These are phyloP conservation scores for Kodamaea laetipori DNA, from an alignment of 805 yeast genomes.

Conservation along the genomic window DNA sequence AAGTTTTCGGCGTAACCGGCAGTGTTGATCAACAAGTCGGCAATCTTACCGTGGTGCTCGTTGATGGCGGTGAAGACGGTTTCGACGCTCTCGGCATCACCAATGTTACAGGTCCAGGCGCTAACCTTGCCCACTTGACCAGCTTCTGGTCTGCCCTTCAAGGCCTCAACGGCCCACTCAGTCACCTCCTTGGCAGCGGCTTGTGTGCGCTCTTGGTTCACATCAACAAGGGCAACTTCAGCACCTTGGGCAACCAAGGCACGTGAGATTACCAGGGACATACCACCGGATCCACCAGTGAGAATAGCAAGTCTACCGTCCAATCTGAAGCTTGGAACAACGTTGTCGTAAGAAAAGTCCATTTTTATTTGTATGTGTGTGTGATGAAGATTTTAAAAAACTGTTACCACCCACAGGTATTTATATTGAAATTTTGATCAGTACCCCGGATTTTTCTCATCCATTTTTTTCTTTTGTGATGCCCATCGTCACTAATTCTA, in stretches of 20 bases:
- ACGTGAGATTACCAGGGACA: constrained; percentile 63
- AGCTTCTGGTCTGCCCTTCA: constrained; percentile 36
- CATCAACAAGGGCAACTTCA: constrained; percentile 70
- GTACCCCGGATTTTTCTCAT: constrained; percentile 7
- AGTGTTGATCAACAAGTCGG: constrained; percentile 69
- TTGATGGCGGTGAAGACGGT: constrained; percentile 54
- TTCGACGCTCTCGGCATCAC: constrained; percentile 62
- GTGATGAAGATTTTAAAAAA: background rate
- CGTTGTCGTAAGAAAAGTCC: constrained; percentile 43
- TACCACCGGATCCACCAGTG: constrained; percentile 84
- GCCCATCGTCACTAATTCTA: constrained; percentile 1
- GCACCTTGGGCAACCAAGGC: constrained; percentile 78
- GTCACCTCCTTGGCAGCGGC: constrained; percentile 52
- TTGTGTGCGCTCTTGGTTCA: constrained; percentile 60
- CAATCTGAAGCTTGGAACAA: constrained; percentile 64
- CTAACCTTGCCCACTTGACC: constrained; percentile 44
- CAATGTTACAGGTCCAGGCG: constrained; percentile 75
- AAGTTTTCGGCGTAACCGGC: constrained; percentile 87
- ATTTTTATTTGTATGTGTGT: constrained; percentile 7
- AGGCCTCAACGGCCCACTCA: constrained; percentile 48
- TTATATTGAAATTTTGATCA: constrained; percentile 3
- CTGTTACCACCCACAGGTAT: background rate
- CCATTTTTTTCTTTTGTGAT: constrained; percentile 4
- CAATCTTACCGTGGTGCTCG: constrained; percentile 59
- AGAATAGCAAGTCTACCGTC: constrained; percentile 71